Evolutionary conservation across 495 filamentous ascomycete genomes (phyloP).

Genomic region (Usnea hakonensis): DNA sequence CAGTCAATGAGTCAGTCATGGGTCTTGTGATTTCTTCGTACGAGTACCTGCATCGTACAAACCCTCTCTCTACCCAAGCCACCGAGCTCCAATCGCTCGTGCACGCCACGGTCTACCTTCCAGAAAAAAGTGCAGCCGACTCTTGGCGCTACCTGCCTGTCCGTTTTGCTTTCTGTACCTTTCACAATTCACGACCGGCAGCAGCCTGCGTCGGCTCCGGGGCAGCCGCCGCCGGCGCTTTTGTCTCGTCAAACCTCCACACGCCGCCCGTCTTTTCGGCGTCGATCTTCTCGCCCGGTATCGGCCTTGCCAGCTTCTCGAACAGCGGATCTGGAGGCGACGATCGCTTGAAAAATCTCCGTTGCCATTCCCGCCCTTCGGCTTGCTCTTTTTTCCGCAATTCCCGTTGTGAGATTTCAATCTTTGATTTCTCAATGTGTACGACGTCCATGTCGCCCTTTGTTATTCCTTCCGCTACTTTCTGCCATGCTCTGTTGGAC

Average conservation of each 20-base stretch:
- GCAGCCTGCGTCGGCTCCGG: conserved; percentile 17
- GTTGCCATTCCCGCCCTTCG: conserved; percentile 72
- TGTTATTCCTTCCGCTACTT: conserved; percentile 71
- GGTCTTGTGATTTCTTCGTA: too few species aligned
- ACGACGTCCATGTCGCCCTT: conserved; percentile 78
- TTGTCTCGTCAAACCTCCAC: conserved; percentile 70
- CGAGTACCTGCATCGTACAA: too few species aligned
- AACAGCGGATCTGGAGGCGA: conserved; percentile 48
- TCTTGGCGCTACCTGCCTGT: background rate
- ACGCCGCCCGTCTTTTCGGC: conserved; percentile 79
- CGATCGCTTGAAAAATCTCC: conserved; percentile 68
- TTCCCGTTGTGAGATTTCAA: conserved; percentile 85
- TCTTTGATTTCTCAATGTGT: conserved; percentile 70
- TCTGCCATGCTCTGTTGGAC: conserved; percentile 78
- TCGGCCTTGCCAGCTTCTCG: conserved; percentile 46
- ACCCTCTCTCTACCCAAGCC: too few species aligned
- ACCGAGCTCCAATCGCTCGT: background rate
- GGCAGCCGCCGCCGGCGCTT: conserved; percentile 33
- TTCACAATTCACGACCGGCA: background rate
- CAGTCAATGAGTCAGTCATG: too few species aligned
- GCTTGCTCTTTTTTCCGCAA: conserved; percentile 71
- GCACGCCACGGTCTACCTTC: background rate
- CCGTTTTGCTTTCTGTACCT: background rate
- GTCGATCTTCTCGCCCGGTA: conserved; percentile 56
- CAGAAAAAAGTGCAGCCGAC: background rate